These are phyloP conservation scores for Cordyceps militaris DNA, from an alignment of 2,329 filamentous ascomycete species.

Conservation along the genomic window DNA sequence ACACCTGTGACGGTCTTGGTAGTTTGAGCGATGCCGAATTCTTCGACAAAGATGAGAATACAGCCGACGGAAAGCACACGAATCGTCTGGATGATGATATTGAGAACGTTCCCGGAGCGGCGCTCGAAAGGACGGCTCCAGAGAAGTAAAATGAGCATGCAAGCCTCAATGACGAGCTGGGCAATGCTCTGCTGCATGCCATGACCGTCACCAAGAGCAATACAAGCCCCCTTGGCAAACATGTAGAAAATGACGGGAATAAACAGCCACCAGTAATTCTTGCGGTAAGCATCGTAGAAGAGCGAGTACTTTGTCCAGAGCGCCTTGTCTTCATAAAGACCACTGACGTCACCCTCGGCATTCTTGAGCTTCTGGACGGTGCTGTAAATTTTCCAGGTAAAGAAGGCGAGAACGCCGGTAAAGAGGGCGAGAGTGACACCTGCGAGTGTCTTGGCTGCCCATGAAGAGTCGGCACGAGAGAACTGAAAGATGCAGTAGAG, in stretches of 20 bases:
- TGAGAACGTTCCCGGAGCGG: constrained; percentile 85
- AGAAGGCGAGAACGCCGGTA: constrained; percentile 73
- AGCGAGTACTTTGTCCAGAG: constrained; percentile 93
- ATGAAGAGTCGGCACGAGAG: constrained; percentile 76
- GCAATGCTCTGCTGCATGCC: constrained; percentile 74
- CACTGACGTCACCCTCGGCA: constrained; percentile 62
- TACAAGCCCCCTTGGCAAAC: constrained; percentile 78
- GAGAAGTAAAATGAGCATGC: constrained; percentile 72
- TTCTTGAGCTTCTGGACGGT: constrained; percentile 69
- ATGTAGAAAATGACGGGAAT: constrained; percentile 84
- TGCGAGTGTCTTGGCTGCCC: constrained; percentile 81
- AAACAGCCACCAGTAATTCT: constrained; percentile 95
- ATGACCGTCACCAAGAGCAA: constrained; percentile 79
- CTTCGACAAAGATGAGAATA: constrained; percentile 88
- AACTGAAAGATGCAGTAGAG: constrained; percentile 96
- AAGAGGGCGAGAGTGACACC: constrained; percentile 75
- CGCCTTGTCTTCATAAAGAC: constrained; percentile 80
- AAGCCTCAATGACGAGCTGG: constrained; percentile 71
- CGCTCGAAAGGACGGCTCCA: constrained; percentile 84
- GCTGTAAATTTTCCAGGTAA: constrained; percentile 74
- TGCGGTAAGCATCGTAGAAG: constrained; percentile 95
- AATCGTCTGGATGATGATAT: constrained; percentile 83
- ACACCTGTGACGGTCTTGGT: constrained; percentile 92
- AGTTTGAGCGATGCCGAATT: constrained; percentile 81
- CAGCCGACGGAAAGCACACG: constrained; percentile 83